Conservation (phyloP, 78 protist genomes). For the Pigoraptor vietnamica region DNA sequence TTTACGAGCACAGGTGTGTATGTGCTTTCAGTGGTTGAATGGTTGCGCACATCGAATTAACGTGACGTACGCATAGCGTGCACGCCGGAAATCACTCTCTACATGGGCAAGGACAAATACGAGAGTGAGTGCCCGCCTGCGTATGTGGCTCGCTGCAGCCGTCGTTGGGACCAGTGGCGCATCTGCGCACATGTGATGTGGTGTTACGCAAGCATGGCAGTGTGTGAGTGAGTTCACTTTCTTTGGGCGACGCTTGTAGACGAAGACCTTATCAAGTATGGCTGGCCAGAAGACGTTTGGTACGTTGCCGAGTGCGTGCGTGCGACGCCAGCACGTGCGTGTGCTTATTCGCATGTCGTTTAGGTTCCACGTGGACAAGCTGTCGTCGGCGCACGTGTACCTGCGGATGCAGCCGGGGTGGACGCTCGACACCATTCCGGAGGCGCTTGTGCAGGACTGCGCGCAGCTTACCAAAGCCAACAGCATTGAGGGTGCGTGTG, state of each 20-base stretch:
- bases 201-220: background rate
- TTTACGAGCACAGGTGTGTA: background rate
- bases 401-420: constrained; percentile 62
- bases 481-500: constrained; percentile 84
- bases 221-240: too few relatives aligned
- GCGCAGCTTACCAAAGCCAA: constrained; percentile 86
- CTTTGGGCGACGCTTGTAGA: too few relatives aligned
- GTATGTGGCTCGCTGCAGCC: too few relatives aligned
- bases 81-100: background rate
- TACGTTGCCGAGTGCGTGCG: background rate
- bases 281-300: constrained; percentile 92
- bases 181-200: background rate
- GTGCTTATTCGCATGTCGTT: background rate
- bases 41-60: background rate
- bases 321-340: background rate
- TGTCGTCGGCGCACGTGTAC: constrained; percentile 94
- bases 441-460: constrained; percentile 73
- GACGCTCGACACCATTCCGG: constrained; percentile 3
- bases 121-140: background rate
- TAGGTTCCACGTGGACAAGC: constrained; percentile 91
- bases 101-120: constrained; percentile 25
- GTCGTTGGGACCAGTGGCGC: background rate
- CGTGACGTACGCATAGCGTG: background rate
- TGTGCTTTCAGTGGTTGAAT: too few relatives aligned
- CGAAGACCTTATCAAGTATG: constrained; percentile 84